Conservation (phyloP, 176 grass and related monocot genomes). For the Puccinellia tenuiflora region DNA sequence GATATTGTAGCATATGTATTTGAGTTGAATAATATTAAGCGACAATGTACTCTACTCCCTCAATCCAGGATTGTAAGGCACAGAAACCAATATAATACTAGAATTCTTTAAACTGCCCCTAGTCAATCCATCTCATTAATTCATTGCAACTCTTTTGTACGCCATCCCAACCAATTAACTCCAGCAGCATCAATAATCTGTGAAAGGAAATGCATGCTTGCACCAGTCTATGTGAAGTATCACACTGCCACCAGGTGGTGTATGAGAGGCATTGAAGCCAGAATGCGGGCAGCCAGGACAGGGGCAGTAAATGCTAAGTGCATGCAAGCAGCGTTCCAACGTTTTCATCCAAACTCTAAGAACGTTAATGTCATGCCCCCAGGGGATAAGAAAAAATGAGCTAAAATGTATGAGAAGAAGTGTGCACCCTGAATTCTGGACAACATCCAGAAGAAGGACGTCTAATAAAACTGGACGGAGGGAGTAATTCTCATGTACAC, state of each 20-base stretch:
- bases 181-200: background rate
- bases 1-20: background rate
- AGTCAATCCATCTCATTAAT: background rate
- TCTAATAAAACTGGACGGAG: background rate
- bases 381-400: background rate
- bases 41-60: background rate
- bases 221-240: background rate
- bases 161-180: background rate
- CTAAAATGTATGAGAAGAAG: background rate
- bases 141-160: background rate
- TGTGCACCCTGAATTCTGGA: background rate
- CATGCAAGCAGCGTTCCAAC: background rate
- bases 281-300: background rate
- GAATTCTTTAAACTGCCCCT: background rate
- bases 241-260: background rate
- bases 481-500: background rate
- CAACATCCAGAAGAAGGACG: background rate
- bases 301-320: background rate
- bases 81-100: background rate
- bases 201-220: conserved; percentile 10
- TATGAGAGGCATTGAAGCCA: background rate
- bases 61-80: background rate
- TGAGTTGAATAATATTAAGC: background rate
- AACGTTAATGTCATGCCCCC: background rate
- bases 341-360: background rate